A percentile compares a stretch with the other conserved stretches of the same genome.
Evolutionary conservation across 139 green algal genomes (phyloP).

Genomic region (Picochlorum costavermella): DNA sequence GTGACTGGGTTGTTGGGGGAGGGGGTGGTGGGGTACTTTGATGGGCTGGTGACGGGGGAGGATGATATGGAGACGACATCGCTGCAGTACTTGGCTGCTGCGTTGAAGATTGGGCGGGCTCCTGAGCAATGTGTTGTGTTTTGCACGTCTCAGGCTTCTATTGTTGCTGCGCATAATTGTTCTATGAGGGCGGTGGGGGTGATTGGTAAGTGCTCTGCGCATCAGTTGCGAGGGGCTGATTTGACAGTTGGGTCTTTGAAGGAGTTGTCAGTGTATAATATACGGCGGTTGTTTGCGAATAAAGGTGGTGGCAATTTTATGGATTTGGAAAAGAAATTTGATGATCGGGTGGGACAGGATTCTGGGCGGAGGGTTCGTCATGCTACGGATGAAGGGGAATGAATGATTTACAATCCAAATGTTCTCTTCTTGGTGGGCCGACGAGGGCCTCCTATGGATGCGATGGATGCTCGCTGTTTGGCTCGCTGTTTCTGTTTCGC

Average conservation of each 20-base stretch:
- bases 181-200: constrained; percentile 71
- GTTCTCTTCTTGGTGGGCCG: constrained; percentile 12
- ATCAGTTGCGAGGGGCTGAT: constrained; percentile 65
- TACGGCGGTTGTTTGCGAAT: constrained; percentile 50
- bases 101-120: constrained; percentile 70
- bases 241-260: constrained; percentile 58
- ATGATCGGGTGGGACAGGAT: background rate
- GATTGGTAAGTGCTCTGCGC: constrained; percentile 42
- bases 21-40: constrained; percentile 51
- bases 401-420: constrained; percentile 29
- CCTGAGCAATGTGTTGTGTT: constrained; percentile 81
- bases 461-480: constrained; percentile 54
- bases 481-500: constrained; percentile 26
- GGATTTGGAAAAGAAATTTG: constrained; percentile 31
- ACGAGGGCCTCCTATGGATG: constrained; percentile 45
- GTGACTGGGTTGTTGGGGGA: constrained; percentile 37
- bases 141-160: constrained; percentile 41
- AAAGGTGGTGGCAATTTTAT: constrained; percentile 47
- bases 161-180: constrained; percentile 86
- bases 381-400: constrained; percentile 1
- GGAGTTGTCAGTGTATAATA: constrained; percentile 79
- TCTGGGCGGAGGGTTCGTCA: background rate
- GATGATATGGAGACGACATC: constrained; percentile 77
- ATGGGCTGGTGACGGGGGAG: constrained; percentile 44
- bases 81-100: constrained; percentile 64